Evolutionary conservation across 768 basidiomycete species (phyloP).

Genomic region (Boletus subcaerulescens): DNA sequence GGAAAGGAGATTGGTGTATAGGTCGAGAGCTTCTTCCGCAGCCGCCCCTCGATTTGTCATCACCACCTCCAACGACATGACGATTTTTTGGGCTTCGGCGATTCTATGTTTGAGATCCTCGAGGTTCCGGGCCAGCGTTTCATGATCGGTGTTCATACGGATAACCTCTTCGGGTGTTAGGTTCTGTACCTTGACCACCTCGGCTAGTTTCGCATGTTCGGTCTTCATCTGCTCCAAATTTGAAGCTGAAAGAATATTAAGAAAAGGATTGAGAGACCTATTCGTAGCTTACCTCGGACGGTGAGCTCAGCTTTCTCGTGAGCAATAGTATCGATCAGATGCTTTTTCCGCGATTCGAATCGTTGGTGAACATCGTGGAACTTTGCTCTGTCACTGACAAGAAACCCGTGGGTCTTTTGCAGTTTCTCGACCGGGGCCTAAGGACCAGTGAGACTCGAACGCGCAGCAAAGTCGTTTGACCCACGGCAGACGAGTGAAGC

Average conservation of each 20-base stretch:
- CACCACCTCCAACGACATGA: slow-evolving; percentile 81
- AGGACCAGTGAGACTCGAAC: neutral
- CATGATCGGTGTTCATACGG: slow-evolving; percentile 89
- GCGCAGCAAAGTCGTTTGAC: slow-evolving; percentile 1
- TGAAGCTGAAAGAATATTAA: slow-evolving; percentile 39
- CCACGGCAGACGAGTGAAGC: slow-evolving; percentile 61
- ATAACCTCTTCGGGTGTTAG: slow-evolving; percentile 87
- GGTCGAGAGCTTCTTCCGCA: slow-evolving; percentile 78
- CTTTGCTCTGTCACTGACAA: slow-evolving; percentile 74
- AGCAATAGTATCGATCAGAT: slow-evolving; percentile 62
- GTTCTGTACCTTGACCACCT: slow-evolving; percentile 81
- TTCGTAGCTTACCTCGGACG: slow-evolving; percentile 44
- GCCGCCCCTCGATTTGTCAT: slow-evolving; percentile 75
- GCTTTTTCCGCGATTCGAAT: slow-evolving; percentile 66
- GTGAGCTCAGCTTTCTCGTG: slow-evolving; percentile 64
- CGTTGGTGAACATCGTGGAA: slow-evolving; percentile 72
- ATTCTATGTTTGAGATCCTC: slow-evolving; percentile 78
- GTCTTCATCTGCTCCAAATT: slow-evolving; percentile 60
- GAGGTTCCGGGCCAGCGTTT: slow-evolving; percentile 66
- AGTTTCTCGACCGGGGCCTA: slow-evolving; percentile 65
- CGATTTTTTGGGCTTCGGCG: slow-evolving; percentile 63
- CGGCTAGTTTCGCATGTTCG: slow-evolving; percentile 61
- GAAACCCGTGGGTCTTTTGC: slow-evolving; percentile 56
- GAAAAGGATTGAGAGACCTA: neutral
- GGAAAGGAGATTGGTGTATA: slow-evolving; percentile 73